Conservation (phyloP, 2,329 filamentous ascomycete species). For the Coleophoma cylindrospora region DNA sequence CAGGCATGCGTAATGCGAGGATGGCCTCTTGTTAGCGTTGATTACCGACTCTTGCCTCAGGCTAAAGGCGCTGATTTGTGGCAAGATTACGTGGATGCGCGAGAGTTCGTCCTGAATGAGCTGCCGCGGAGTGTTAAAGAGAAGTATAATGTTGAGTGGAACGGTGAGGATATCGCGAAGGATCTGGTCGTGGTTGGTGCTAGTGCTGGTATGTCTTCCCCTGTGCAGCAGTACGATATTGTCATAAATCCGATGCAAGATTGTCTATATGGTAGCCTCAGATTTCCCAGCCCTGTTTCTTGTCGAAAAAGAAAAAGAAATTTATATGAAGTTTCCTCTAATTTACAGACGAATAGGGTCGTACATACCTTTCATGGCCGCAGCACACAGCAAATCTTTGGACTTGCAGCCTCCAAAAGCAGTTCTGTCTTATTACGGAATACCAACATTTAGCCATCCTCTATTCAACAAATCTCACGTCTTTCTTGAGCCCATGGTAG, state of each 20-base stretch:
- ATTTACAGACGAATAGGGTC: neutral
- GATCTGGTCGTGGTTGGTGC: neutral
- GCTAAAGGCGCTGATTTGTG: constrained; percentile 1
- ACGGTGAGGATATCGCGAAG: neutral
- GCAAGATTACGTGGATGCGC: constrained; percentile 4
- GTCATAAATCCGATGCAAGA: neutral
- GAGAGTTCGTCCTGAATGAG: neutral
- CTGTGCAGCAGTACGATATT: neutral
- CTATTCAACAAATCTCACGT: neutral
- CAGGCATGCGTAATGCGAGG: constrained; percentile 2
- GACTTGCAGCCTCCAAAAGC: neutral
- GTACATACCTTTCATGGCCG: neutral
- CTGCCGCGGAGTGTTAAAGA: neutral
- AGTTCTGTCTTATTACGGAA: neutral
- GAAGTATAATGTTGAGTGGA: neutral
- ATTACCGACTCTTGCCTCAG: constrained; percentile 7
- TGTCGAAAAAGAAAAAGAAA: neutral
- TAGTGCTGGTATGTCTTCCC: neutral
- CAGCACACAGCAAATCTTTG: neutral
- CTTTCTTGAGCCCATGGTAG: neutral
- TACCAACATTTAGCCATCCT: neutral
- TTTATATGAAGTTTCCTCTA: neutral
- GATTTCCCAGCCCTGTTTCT: neutral
- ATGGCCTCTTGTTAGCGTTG: constrained; percentile 4
- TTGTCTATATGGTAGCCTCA: neutral